Conservation (phyloP, 257 asterid species). For the Przewalskia tangutica region DNA sequence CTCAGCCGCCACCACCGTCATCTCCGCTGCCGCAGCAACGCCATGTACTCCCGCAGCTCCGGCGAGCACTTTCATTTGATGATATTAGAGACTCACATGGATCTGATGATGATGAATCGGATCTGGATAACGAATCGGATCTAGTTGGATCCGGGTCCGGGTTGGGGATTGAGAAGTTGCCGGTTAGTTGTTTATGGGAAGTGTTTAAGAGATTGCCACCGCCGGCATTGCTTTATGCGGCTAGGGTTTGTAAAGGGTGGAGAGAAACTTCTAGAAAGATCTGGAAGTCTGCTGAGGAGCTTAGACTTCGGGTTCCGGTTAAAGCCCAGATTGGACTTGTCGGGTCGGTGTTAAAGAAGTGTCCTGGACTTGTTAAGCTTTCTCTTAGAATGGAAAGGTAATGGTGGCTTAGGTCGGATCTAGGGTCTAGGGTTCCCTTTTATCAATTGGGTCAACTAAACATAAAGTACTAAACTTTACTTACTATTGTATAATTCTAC, state of each 20-base stretch:
- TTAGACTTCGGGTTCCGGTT: conserved; percentile 70
- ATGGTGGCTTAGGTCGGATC: conserved; percentile 12
- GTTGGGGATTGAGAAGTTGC: conserved; percentile 17
- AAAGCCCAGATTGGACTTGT: conserved; percentile 65
- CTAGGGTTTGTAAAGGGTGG: conserved; percentile 81
- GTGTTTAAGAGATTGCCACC: conserved; percentile 80
- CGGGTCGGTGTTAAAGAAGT: conserved; percentile 86
- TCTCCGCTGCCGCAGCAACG: conserved; percentile 9
- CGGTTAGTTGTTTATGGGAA: conserved; percentile 73
- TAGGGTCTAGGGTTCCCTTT: conserved; percentile 8
- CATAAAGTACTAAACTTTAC: background rate
- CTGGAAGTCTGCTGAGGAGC: conserved; percentile 89
- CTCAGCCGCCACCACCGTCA: conserved; percentile 20
- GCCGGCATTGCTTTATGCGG: conserved; percentile 50
- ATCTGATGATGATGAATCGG: background rate
- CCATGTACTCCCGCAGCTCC: conserved; percentile 15
- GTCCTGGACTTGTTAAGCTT: conserved; percentile 57
- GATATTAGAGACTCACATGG: conserved; percentile 38
- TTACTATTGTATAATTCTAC: conserved; percentile 2
- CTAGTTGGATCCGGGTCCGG: conserved; percentile 17
- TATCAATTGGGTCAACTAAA: background rate
- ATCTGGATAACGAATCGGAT: conserved; percentile 35
- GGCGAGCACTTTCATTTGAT: conserved; percentile 73
- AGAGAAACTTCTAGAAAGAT: conserved; percentile 56
- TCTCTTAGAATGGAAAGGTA: conserved; percentile 82